Conservation (phyloP, 495 filamentous ascomycete species). For the Podospora comata region DNA sequence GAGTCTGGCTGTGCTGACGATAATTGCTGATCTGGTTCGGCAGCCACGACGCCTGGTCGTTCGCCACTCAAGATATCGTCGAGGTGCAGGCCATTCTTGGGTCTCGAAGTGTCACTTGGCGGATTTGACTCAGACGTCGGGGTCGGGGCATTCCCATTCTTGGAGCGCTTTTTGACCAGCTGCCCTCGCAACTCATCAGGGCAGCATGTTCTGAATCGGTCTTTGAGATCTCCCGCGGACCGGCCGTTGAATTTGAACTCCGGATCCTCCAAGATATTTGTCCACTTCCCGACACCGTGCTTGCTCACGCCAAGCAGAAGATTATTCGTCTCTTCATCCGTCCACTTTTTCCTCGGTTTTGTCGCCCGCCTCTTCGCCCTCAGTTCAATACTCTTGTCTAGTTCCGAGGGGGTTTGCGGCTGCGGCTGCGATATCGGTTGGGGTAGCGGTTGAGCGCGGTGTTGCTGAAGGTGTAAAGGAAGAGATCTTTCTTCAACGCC, state of each 20-base stretch:
- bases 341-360: slow-evolving; percentile 65
- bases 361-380: slow-evolving; percentile 43
- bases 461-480: slow-evolving; percentile 29
- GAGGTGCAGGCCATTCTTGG: slow-evolving; percentile 40
- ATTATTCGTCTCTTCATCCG: slow-evolving; percentile 76
- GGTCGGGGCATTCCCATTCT: neutral
- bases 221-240: slow-evolving; percentile 79
- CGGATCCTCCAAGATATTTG: slow-evolving; percentile 70
- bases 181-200: slow-evolving; percentile 53
- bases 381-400: neutral
- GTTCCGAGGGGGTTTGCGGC: neutral
- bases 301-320: slow-evolving; percentile 72
- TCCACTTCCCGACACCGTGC: slow-evolving; percentile 87
- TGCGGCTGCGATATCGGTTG: slow-evolving; percentile 9
- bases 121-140: neutral
- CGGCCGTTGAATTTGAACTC: slow-evolving; percentile 73
- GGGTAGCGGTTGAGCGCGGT: slow-evolving; percentile 20
- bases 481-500: slow-evolving; percentile 15
- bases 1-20: slow-evolving; percentile 15
- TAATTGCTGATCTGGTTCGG: neutral
- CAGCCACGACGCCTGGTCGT: slow-evolving; percentile 18
- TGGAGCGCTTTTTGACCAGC: slow-evolving; percentile 27
- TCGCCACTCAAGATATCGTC: slow-evolving; percentile 48
- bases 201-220: slow-evolving; percentile 77
- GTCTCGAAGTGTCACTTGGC: slow-evolving; percentile 24